phyloP scores from a whole-genome alignment of 2,329 filamentous ascomycete species.

The Neonectria punicea region DNA sequence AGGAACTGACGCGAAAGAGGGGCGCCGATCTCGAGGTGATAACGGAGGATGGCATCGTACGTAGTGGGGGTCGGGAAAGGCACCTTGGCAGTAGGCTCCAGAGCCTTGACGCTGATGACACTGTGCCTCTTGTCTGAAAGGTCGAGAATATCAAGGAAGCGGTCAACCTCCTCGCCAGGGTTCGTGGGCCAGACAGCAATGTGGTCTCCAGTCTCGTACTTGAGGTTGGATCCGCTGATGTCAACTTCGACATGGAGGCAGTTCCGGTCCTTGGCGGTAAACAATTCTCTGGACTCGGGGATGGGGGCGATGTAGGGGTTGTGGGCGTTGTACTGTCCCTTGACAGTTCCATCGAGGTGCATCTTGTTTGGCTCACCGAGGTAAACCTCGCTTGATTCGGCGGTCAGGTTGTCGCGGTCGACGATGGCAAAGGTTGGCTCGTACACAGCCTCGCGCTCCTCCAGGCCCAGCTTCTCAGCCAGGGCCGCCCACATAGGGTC shows the following conservation, averaged over 20 bases:
- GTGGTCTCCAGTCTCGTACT: conserved; percentile 96
- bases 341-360: conserved; percentile 85
- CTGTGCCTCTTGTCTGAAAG: conserved; percentile 80
- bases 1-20: conserved; percentile 97
- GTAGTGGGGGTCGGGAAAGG: conserved; percentile 98
- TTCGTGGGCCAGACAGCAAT: conserved; percentile 98
- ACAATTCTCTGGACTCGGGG: conserved; percentile 88
- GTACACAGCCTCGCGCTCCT: conserved; percentile 96
- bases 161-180: conserved; percentile 89
- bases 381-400: conserved; percentile 85
- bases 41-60: conserved; percentile 91
- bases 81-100: conserved; percentile 96
- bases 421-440: conserved; percentile 90
- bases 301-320: conserved; percentile 98
- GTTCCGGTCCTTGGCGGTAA: conserved; percentile 89
- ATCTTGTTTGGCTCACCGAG: conserved; percentile 96
- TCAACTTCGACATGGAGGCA: conserved; percentile 97
- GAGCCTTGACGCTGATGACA: conserved; percentile 88
- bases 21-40: conserved; percentile 96
- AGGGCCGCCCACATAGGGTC: conserved; percentile 97
- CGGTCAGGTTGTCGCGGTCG: conserved; percentile 77
- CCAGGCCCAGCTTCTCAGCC: conserved; percentile 82
- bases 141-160: conserved; percentile 83
- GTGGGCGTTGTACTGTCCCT: conserved; percentile 94
- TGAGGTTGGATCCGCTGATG: conserved; percentile 86